Evolutionary conservation across 768 basidiomycete species (phyloP), one percentile per base, ranked within the genome.

Genomic region (Lyophyllum decastes): DNA sequence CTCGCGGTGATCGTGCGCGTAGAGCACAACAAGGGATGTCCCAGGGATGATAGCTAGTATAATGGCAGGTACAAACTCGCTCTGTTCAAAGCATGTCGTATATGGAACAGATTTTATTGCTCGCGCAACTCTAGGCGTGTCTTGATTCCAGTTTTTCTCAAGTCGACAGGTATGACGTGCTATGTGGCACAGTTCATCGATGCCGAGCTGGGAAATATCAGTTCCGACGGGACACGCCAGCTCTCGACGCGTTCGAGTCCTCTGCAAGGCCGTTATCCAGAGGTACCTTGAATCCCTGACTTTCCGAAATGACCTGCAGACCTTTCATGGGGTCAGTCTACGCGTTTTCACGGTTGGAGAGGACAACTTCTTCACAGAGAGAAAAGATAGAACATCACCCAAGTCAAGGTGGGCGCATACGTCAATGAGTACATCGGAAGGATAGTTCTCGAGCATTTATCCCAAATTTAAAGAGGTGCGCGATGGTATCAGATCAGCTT

Each of bases 21-120:
- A 48, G 4, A 64, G 35, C 30, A 64, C 21, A 10, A 56, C 49
- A 22, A 61, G 19, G 1, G 59, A 49, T 19, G 63, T 61, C 19
- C 49, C 63, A 19, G 60, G 63, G 38, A 64, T 56, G 46, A 47
- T 57, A 43, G 55, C 46, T 25, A 64, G 22, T n/a, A 59, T 64
- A 27, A 30, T 17, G 22, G 47, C 34, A 24, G 43, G 38, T 19
- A 50, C 47, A 4, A 22, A 8, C 4, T 4, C 2, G 9, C 2
- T n/a, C 11, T 4, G 9, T 22, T 52, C 53, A 35, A 41, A 34
- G 11, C 12, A 16, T 17, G 19, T 19, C 16, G 27, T 35, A 22
- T 35, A 60, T 1, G 30, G 33, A 19, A 55, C 48, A 25, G 57
- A 44, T 45, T 46, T 64, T 2, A 61, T 47, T n/a, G 60, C 49